phyloP scores from a whole-genome alignment of 371 early-diverging fungal genomes.

The Batrachochytrium dendrobatidis region DNA sequence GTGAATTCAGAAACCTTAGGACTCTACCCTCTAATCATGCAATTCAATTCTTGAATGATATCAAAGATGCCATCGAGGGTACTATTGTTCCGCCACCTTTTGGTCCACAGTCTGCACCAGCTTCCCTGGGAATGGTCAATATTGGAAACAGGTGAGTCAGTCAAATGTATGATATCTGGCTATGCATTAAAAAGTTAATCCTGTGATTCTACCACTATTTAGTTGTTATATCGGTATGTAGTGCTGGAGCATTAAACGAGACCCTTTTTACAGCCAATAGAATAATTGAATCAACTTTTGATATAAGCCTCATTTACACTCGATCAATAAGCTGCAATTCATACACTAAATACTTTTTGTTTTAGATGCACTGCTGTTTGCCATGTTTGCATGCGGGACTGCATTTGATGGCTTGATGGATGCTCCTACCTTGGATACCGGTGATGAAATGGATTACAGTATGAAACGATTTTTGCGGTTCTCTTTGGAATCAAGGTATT shows the following conservation, averaged over 20 bases:
- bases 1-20: not conserved
- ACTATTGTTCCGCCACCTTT: not conserved
- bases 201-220: too few species aligned
- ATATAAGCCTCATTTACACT: too few species aligned
- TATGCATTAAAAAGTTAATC: too few species aligned
- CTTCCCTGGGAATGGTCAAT: not conserved
- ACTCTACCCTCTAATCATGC: not conserved
- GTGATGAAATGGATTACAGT: conserved; percentile 2
- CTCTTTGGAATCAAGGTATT: not conserved
- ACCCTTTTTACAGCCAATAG: too few species aligned
- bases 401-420: not conserved
- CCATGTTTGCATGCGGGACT: not conserved
- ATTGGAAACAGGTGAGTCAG: conserved; percentile 1
- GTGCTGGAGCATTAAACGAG: too few species aligned
- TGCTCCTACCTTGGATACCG: not conserved
- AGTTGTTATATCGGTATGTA: conserved; percentile 1
- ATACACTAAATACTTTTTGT: not conserved
- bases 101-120: not conserved
- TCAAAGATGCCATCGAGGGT: not conserved
- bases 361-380: not conserved
- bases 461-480: not conserved
- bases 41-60: not conserved
- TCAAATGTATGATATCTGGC: too few species aligned
- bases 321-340: too few species aligned
- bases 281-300: too few species aligned